Percentiles rank a stretch among this genome's conserved stretches.
Evolutionary conservation across 2,329 filamentous ascomycete species (phyloP).

Genomic region (Botrytis pseudocinerea): DNA sequence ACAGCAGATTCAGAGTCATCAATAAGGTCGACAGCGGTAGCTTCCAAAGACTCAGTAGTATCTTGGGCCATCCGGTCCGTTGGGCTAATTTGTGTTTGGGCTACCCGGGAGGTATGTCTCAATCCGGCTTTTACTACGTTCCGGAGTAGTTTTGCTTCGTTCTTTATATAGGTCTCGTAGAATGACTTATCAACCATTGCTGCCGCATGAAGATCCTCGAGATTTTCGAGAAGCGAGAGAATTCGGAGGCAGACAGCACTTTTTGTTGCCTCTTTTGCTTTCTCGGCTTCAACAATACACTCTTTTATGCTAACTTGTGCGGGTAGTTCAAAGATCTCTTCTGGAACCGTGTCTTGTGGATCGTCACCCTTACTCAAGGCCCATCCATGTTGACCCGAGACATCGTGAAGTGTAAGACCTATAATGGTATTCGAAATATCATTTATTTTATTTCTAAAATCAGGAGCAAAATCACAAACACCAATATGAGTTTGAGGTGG

Average conservation of each 20-base stretch:
- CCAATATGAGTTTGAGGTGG: slow-evolving; percentile 47
- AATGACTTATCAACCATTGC: slow-evolving; percentile 48
- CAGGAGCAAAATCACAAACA: slow-evolving; percentile 52
- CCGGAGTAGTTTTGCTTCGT: slow-evolving; percentile 45
- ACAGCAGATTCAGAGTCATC: slow-evolving; percentile 29
- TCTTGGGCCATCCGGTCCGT: neutral
- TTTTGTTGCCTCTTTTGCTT: slow-evolving; percentile 20
- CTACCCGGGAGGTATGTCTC: slow-evolving; percentile 24
- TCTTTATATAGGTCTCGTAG: slow-evolving; percentile 49
- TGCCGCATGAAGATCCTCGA: slow-evolving; percentile 47
- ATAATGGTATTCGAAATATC: slow-evolving; percentile 54
- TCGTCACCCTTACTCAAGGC: slow-evolving; percentile 46
- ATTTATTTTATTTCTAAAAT: slow-evolving; percentile 50
- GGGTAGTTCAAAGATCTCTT: slow-evolving; percentile 23
- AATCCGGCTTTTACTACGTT: slow-evolving; percentile 36
- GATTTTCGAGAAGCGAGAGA: slow-evolving; percentile 44
- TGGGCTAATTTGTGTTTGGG: slow-evolving; percentile 17
- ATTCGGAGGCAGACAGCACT: slow-evolving; percentile 45
- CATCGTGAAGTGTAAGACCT: slow-evolving; percentile 51
- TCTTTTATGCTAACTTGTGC: slow-evolving; percentile 19
- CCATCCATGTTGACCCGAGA: slow-evolving; percentile 53
- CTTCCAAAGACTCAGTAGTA: slow-evolving; percentile 1
- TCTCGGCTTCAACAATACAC: slow-evolving; percentile 27
- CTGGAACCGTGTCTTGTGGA: slow-evolving; percentile 9
- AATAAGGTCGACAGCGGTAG: slow-evolving; percentile 12